Base-by-base conservation (phyloP, 2,329 filamentous ascomycete species). In the Cytospora mali region DNA sequence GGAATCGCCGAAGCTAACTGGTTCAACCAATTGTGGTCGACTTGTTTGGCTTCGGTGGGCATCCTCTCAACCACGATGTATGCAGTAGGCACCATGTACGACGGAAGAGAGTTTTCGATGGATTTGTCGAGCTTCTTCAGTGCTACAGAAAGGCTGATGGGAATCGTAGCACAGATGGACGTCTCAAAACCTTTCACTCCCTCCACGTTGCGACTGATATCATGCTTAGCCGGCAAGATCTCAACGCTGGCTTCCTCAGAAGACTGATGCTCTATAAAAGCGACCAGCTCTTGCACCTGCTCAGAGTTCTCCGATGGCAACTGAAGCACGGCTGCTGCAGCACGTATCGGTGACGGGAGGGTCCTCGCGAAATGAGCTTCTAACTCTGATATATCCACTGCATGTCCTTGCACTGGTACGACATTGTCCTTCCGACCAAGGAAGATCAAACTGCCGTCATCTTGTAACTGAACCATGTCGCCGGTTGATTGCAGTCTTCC, bases 21-120 rank as follows among this genome's bases (percentile, higher is more conserved):
- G 51, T 69, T 73, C 16, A 77, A 69, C 4, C 68, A 21, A 23
- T 71, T 74, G 13, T 75, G 76, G 58, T 78, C 74, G 6, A 74
- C 49, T 23, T 72, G 58, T 6, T 66, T 69, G 11, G 58, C 52
- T 1, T 66, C 64, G 10, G 64, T 59, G 0, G 76, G 76, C 18
- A 81, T 50, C 29, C 71, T 71, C 29, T 78, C 73, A 28, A 81
- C 66, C 10, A 77, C 68, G 9, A 81, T 65, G 60, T 80, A 82
- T 0, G 73, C 70, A 46, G 72, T 77, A 1, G 80, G 80, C n/a
- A 80, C 70, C 76, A 81, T 78, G 64, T 80, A 79, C 4, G 76
- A 75, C 3, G 80, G 77, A n/a, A 83, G 72, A 25, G 80, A 76
- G 31, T 72, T 70, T 55, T 76, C 73, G 23, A 79, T 72, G 31